A percentile compares a stretch with the other conserved stretches of the same genome.
Evolutionary conservation across 345 rosid species (phyloP).

Genomic region (Gossypium bickii): DNA sequence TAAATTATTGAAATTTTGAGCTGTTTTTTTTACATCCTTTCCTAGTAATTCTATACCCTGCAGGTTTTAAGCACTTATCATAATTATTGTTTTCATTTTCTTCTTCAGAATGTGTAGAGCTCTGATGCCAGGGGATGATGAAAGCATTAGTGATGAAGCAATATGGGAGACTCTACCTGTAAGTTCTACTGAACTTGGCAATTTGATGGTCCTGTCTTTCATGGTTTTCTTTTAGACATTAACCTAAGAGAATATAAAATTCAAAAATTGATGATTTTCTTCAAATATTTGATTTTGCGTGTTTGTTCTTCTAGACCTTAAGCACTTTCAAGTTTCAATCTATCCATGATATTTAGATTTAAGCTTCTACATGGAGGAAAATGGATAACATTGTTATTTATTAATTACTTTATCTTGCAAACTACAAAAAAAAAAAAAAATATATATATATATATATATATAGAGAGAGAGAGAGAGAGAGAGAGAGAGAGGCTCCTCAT

Average conservation of each 20-base stretch:
- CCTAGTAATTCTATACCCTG: background rate
- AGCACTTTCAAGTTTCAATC: constrained; percentile 6
- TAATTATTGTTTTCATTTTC: constrained; percentile 17
- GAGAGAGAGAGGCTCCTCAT: background rate
- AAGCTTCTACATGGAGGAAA: background rate
- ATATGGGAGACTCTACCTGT: constrained; percentile 97
- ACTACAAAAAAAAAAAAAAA: background rate
- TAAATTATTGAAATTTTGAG: background rate
- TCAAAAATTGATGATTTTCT: background rate
- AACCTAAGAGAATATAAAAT: background rate
- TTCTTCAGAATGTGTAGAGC: constrained; percentile 85
- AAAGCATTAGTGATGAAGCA: constrained; percentile 79
- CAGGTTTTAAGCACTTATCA: background rate
- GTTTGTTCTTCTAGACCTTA: background rate
- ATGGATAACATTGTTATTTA: background rate
- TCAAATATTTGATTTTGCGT: background rate
- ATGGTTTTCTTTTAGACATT: background rate
- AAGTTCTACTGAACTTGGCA: constrained; percentile 30
- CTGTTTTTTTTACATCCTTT: background rate
- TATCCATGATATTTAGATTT: constrained; percentile 12
- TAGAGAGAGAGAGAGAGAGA: no score
- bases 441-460: no score
- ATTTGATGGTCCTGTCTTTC: background rate
- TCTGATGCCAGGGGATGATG: constrained; percentile 94
- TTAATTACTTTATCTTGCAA: background rate